These are phyloP conservation scores for Lachancea meyersii DNA, from an alignment of 805 yeast species.

Conservation along the genomic window DNA sequence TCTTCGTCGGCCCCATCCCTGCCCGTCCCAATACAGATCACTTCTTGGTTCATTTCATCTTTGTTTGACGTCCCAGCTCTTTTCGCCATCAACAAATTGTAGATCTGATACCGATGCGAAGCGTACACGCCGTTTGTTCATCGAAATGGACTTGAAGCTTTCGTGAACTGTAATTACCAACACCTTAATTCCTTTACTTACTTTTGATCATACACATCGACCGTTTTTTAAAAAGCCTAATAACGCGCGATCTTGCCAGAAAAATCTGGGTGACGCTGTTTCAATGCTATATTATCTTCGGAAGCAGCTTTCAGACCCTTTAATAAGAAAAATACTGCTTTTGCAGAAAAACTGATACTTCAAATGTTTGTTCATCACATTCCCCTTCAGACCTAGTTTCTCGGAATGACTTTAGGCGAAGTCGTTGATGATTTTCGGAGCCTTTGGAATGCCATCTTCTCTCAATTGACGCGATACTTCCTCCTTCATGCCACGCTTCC, in stretches of 20 bases:
- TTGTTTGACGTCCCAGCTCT: not conserved
- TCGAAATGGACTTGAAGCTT: too few species aligned
- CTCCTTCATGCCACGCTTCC: slow-evolving; percentile 39
- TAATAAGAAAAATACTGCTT: not conserved
- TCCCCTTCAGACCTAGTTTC: not conserved
- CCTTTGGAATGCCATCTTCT: slow-evolving; percentile 26
- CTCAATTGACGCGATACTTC: slow-evolving; percentile 24
- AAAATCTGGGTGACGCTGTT: not conserved
- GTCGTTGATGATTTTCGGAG: slow-evolving; percentile 10
- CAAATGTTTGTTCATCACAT: not conserved
- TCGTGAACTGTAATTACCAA: not conserved
- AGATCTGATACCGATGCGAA: too few species aligned
- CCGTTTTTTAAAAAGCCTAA: not conserved
- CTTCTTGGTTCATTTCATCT: not conserved
- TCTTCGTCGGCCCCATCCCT: not conserved
- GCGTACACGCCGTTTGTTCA: too few species aligned
- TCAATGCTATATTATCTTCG: too few species aligned
- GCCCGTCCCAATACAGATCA: not conserved
- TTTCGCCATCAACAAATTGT: too few species aligned
- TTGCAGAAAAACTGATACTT: not conserved
- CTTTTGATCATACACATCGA: not conserved
- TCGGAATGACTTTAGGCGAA: not conserved
- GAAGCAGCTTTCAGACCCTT: not conserved
- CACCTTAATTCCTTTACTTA: not conserved
- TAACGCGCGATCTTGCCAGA: not conserved